These are phyloP conservation scores for Catharanthus roseus DNA, from an alignment of 257 asterid species.

Conservation along the genomic window DNA sequence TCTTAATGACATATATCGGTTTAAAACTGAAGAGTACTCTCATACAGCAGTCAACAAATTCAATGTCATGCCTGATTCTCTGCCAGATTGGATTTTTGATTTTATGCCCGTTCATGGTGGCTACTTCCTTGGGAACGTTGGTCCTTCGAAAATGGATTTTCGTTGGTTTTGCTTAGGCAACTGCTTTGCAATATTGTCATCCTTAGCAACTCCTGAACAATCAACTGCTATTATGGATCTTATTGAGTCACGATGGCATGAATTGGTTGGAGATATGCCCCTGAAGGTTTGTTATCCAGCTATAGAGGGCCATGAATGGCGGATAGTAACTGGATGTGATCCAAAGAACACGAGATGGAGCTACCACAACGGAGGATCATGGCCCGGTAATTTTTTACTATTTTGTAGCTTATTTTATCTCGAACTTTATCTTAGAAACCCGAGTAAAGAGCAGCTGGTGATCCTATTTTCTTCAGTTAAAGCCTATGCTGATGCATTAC, in stretches of 20 bases:
- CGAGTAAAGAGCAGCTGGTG: background rate
- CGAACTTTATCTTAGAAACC: background rate
- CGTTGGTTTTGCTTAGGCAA: conserved; percentile 74
- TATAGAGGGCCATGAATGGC: conserved; percentile 63
- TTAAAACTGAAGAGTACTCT: conserved; percentile 70
- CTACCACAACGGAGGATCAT: conserved; percentile 69
- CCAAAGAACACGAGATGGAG: conserved; percentile 75
- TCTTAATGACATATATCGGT: conserved; percentile 58
- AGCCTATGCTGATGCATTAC: background rate
- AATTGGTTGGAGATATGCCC: conserved; percentile 72
- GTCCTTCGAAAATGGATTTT: conserved; percentile 65
- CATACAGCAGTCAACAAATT: conserved; percentile 73
- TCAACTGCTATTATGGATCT: conserved; percentile 61
- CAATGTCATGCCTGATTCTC: conserved; percentile 67
- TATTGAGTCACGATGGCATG: conserved; percentile 64
- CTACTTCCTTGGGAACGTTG: conserved; percentile 62
- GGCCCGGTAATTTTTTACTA: conserved; percentile 47
- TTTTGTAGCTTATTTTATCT: background rate
- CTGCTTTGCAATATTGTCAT: conserved; percentile 60
- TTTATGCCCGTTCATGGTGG: conserved; percentile 65
- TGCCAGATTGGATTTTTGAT: conserved; percentile 71
- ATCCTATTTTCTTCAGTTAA: background rate
- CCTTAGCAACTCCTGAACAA: conserved; percentile 59
- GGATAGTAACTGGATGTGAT: conserved; percentile 57
- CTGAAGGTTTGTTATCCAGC: conserved; percentile 77